Conservation (phyloP, 2,329 filamentous ascomycete genomes). For the Massarina eburnea region DNA sequence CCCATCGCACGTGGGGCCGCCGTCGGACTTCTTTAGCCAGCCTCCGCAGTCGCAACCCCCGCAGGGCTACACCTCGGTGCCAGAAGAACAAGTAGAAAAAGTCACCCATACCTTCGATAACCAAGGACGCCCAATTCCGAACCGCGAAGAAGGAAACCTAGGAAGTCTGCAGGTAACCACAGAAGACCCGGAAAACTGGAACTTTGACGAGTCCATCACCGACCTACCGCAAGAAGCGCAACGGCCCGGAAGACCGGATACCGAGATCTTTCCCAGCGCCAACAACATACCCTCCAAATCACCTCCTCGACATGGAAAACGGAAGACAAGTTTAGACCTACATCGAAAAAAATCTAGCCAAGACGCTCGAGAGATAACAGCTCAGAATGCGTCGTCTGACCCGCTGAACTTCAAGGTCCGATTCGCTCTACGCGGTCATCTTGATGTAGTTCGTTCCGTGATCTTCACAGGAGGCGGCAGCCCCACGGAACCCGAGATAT, state of each 20-base stretch:
- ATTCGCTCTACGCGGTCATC: conserved; percentile 86
- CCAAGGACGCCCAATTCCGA: conserved; percentile 55
- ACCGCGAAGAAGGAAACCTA: conserved; percentile 45
- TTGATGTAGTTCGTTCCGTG: conserved; percentile 90
- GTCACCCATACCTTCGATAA: conserved; percentile 61
- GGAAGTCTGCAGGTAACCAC: conserved; percentile 43
- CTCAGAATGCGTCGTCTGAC: conserved; percentile 59
- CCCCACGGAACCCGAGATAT: conserved; percentile 93
- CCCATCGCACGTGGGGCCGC: conserved; percentile 36
- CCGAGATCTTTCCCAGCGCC: conserved; percentile 81
- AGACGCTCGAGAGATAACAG: conserved; percentile 59
- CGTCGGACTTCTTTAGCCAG: conserved; percentile 44
- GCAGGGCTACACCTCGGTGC: conserved; percentile 45
- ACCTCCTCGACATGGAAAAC: conserved; percentile 65
- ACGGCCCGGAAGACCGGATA: conserved; percentile 72
- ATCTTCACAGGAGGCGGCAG: conserved; percentile 97
- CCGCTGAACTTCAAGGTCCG: conserved; percentile 84
- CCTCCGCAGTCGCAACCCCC: conserved; percentile 39
- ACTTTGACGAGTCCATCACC: conserved; percentile 77
- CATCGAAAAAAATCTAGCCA: conserved; percentile 60
- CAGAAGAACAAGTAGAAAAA: conserved; percentile 60
- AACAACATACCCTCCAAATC: conserved; percentile 79
- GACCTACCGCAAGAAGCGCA: conserved; percentile 58
- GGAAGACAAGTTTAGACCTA: conserved; percentile 74
- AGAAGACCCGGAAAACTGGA: conserved; percentile 76